Evolutionary conservation across 352 stramenopile genomes (phyloP).

Genomic region (Globisporangium cylindrosporum): DNA sequence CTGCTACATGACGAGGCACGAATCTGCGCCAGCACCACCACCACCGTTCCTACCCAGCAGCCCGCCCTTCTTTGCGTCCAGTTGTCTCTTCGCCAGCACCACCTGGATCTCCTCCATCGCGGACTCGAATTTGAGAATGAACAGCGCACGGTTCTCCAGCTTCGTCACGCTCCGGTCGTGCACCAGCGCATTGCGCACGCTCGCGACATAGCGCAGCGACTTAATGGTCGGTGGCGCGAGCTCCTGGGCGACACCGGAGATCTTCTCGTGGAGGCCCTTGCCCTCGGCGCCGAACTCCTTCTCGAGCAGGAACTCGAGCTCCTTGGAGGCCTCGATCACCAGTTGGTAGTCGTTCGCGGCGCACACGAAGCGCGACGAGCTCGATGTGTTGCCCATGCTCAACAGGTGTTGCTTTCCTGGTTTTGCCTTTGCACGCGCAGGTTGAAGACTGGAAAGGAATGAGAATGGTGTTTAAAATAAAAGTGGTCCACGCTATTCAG

Average conservation of each 20-base stretch:
- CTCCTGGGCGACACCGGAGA: conserved; percentile 39
- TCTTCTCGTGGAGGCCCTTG: conserved; percentile 72
- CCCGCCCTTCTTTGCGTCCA: conserved; percentile 19
- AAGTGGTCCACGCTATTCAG: not conserved
- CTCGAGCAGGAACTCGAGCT: conserved; percentile 70
- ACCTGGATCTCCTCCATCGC: conserved; percentile 61
- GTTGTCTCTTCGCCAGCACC: conserved; percentile 53
- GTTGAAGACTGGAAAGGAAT: not conserved
- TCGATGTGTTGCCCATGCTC: conserved; percentile 4
- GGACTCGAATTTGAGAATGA: conserved; percentile 62
- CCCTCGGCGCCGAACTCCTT: conserved; percentile 62
- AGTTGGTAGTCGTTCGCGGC: conserved; percentile 79
- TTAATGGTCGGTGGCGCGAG: conserved; percentile 52
- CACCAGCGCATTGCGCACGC: conserved; percentile 77
- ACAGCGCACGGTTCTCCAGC: conserved; percentile 56
- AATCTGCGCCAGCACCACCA: not conserved
- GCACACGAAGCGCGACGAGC: conserved; percentile 24
- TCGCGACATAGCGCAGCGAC: conserved; percentile 78
- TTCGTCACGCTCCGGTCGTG: conserved; percentile 63
- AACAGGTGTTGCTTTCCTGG: too few species aligned
- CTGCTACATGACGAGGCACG: conserved; percentile 12
- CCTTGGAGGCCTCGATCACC: conserved; percentile 78
- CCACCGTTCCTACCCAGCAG: not conserved
- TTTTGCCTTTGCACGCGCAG: not conserved
- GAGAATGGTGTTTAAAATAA: not conserved